Base-by-base conservation (phyloP, 495 filamentous ascomycete species). In the Penicillium cataractarum region DNA sequence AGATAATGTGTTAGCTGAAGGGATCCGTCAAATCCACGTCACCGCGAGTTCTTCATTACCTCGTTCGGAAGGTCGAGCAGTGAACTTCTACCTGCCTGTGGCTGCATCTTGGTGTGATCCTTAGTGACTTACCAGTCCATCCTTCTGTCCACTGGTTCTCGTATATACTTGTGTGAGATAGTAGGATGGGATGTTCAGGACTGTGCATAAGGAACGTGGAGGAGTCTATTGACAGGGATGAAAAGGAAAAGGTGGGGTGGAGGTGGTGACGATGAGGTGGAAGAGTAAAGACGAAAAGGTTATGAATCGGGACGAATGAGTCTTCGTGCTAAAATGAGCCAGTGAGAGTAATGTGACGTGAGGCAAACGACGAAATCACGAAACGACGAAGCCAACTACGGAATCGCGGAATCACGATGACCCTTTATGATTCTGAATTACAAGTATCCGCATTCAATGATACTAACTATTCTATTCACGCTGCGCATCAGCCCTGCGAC, bases 31-130 rank as follows among this genome's bases (percentile, higher is more conserved):
- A 17, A n/a, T 9, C 17, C 42, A 31, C 21, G 24, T 35, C 48
- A 9, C 0, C 13, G 2, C 1, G 27, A 50, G 26, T 19, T 4
- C 3, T 29, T 6, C 24, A n/a, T 60, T 64, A 72, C 71, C 66
- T 77, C 72, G 27, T 67, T 66, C 3, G 75, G 72, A 6, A 76
- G 64, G 7, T 54, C 19, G 0, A 70, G 53, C 12, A 77, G 60
- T 7, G 22, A 22, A 21, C 57, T 29, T 2, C 35, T 39, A n/a
- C 33, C 10, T 35, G 33, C 33, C 6, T 3, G 33, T 12, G 6
- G 3, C 33, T 12, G 13, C 33, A 12, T 21, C 10, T 17, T n/a
- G n/a, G n/a, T n/a, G n/a, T n/a, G n/a, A n/a, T n/a, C n/a, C n/a
- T n/a, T 10, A 7, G 2, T n/a, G 24, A 19, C 15, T 9, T 4